These are phyloP conservation scores for Pseudozyma pruni DNA, from an alignment of 1,284 basidiomycete species.

Conservation along the genomic window DNA sequence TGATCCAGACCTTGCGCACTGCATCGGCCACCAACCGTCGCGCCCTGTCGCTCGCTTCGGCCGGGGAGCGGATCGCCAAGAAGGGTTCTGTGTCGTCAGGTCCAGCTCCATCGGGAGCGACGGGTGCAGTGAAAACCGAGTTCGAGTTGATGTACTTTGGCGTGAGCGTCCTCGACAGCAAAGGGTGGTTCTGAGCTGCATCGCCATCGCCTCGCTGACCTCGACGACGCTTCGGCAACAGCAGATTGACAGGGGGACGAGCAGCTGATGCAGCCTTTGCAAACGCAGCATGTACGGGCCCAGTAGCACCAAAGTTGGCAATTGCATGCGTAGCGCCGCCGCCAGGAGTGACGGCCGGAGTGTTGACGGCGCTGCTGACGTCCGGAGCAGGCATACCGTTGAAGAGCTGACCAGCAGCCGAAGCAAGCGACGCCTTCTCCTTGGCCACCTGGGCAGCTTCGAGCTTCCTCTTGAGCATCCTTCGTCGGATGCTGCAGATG, in stretches of 20 bases:
- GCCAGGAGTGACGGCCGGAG: conserved; percentile 59
- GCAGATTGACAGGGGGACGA: conserved; percentile 47
- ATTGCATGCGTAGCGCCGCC: conserved; percentile 34
- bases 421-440: conserved; percentile 46
- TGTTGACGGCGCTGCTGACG: conserved; percentile 59
- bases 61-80: conserved; percentile 61
- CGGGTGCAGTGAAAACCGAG: conserved; percentile 52
- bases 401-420: conserved; percentile 53
- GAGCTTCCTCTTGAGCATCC: conserved; percentile 61
- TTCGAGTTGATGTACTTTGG: conserved; percentile 42
- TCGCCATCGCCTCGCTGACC: conserved; percentile 9
- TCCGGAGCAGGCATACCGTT: conserved; percentile 58
- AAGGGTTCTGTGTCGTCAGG: conserved; percentile 56
- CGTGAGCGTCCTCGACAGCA: conserved; percentile 21
- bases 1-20: conserved; percentile 62
- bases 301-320: conserved; percentile 49
- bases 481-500: conserved; percentile 56
- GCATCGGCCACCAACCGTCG: conserved; percentile 62
- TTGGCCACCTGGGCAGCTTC: conserved; percentile 48
- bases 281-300: conserved; percentile 52
- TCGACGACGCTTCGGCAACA: conserved; percentile 35
- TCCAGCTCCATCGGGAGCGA: conserved; percentile 53
- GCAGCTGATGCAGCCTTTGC: conserved; percentile 50
- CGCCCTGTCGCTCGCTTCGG: conserved; percentile 58
- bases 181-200: conserved; percentile 5